Evolutionary conservation across 2,329 filamentous ascomycete genomes (phyloP).

Genomic region (Penicillium sp.): DNA sequence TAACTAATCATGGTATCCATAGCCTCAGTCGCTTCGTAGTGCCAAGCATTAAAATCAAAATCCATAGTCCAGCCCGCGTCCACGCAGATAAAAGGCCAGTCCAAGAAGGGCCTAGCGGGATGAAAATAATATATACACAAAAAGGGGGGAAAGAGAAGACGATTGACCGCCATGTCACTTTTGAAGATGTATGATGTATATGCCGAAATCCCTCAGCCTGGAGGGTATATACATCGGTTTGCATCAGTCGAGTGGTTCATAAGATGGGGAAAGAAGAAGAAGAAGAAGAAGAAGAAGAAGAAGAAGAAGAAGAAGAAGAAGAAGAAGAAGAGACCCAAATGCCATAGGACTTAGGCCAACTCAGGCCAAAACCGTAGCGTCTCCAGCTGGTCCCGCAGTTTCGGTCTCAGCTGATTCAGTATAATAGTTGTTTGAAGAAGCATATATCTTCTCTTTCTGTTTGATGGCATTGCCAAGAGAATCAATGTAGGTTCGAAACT

Average conservation of each 20-base stretch:
- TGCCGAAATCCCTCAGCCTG: background rate
- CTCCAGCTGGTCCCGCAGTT: background rate
- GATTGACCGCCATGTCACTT: slow-evolving; percentile 5
- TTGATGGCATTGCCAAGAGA: slow-evolving; percentile 69
- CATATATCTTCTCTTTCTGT: slow-evolving; percentile 70
- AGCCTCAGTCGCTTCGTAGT: slow-evolving; percentile 27
- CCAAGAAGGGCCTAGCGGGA: background rate
- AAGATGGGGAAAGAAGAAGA: background rate
- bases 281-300: background rate
- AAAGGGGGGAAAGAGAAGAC: slow-evolving; percentile 5
- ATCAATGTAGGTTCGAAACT: slow-evolving; percentile 94
- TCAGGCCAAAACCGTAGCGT: slow-evolving; percentile 2
- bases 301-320: background rate
- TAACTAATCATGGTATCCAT: slow-evolving; percentile 28
- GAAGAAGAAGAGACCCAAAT: background rate
- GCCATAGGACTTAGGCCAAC: background rate
- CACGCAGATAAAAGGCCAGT: background rate
- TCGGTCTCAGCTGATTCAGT: background rate
- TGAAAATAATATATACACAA: background rate
- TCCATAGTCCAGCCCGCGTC: slow-evolving; percentile 5
- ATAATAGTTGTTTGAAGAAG: slow-evolving; percentile 20
- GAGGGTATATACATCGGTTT: slow-evolving; percentile 15
- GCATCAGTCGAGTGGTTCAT: background rate
- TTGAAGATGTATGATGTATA: slow-evolving; percentile 8
- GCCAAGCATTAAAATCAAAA: slow-evolving; percentile 21